Base-by-base conservation (phyloP, 2,329 filamentous ascomycete species). In the Penicillium sp. region DNA sequence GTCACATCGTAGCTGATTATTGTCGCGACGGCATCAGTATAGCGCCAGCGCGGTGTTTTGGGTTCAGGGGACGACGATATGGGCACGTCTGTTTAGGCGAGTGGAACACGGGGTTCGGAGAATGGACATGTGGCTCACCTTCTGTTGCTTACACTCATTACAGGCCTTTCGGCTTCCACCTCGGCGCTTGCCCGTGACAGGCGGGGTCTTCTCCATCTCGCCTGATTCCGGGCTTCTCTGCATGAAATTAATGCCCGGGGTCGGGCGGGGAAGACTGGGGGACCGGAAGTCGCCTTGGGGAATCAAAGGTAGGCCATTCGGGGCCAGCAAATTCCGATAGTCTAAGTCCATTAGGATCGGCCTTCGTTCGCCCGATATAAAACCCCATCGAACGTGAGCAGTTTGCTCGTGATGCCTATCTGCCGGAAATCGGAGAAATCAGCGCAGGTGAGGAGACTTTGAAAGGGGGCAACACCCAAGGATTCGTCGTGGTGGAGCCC, bases 141-240 rank as follows among this genome's bases (percentile, higher is more conserved):
- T 88, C 71, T 88, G 86, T 75, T 88, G 86, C 57, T 86, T 80
- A 73, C 86, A 88, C 70, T 88, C 85, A 66, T 88, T 88, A 74
- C 85, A 88, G 25, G 85, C 85, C 72, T 86, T 75, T 44, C 73
- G 67, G 66, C 72, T 75, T 27, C 74, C 74, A 56, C 73, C 73
- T 63, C 73, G 69, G 62, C 73, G 73, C 60, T 76, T 76, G 59
- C 71, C 79, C 71, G 86, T 85, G 62, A 79, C 71, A 58, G 78
- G 77, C 63, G 70, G 71, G 54, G 70, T 66, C 66, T 74, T 76
- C 62, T 72, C 70, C 68, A 76, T 75, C 61, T 74, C 71, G 63
- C 69, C 65, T 61, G 68, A 66, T 60, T 71, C 74, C 54, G 70
- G 68, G 51, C 61, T 68, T 58, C 69, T 70, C 55, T 66, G 61